Base-by-base conservation (phyloP, 306 rosid species). In the Cicer pinnatifidum region DNA sequence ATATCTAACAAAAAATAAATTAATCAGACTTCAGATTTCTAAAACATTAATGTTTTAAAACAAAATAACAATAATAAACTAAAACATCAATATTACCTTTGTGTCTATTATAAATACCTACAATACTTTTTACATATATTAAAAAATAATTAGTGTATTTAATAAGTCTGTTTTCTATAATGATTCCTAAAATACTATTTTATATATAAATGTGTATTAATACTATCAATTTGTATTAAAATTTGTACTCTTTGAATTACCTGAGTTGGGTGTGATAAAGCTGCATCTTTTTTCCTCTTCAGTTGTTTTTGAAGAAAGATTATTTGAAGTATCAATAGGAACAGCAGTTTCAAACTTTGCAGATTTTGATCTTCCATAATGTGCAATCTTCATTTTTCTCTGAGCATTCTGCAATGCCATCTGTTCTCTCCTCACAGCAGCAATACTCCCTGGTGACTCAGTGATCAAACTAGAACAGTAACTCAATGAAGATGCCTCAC, bases 361-460 rank as follows among this genome's bases (percentile, higher is more conserved):
- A 58, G 99, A 94, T 69, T 89, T 94, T 23, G 99, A 94, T 80
- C 99, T 89, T 81, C 99, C 99, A 80, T 91, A 94, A 85, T 94
- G 97, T 0, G 96, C 93, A 72, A 88, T 94, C 84, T 67, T 87
- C 93, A 94, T 87, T 79, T 94, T 94, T 11, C 96, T 90, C 52
- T 94, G 91, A 11, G 93, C 93, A 51, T 93, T 90, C 11, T 89
- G 96, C 46, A 91, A 84, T 13, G 98, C 98, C 86, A 93, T 76
- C 20, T 93, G 97, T 46, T 93, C 93, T 71, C 98, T 88, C 75
- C 98, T 91, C 76, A 81, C 89, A 11, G 92, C 97, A 58, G 98
- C 96, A 11, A 93, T 91, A 79, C 93, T 93, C 19, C 98, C 98
- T 11, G 98, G 98, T 12, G 98, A 73, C 52, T 90, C 98, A 16